Base-by-base conservation (phyloP, 257 asterid genomes). In the Anisodus acutangulus region DNA sequence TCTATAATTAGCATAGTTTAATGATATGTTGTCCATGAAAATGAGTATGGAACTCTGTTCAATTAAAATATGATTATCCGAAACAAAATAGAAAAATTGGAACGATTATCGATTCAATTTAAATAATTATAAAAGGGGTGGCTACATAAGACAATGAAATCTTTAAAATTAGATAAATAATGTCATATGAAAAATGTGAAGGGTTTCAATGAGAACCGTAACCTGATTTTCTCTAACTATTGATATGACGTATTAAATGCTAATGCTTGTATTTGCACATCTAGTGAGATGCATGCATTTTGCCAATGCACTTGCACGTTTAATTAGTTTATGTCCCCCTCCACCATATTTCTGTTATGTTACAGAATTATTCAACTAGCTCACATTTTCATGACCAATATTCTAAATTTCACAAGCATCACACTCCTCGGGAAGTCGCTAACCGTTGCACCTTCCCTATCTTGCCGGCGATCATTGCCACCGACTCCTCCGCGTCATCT, bases 1-100 rank as follows among this genome's bases (percentile, higher is more conserved):
- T 35, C 64, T 78, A 78, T 78, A 53, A 53, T 78, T 78, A 78
- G 64, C 49, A 78, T 53, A 51, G 9, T 26, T 78, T 78, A 78
- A 78, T 78, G 82, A 31, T 53, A 9, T 78, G 4, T 78, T 78
- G 26, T 78, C 82, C 64, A 53, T 31, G 16, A 31, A 26, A 78
- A 26, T 53, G 37, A 76, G 35, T 66, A 13, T 9, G 39, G 9
- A 62, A 31, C 47, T 26, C 57, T 53, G 0, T 13, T 31, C 26
- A 78, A 5, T 13, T 51, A 15, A 51, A 53, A 78, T 26, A 51
- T 17, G 6, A 49, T 22, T 9, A 9, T n/a, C 8, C 43, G 57
- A 43, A 17, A 10, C 15, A 43, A 43, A 43, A 51, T 7, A 2
- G 45, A 51, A 51, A 69, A 41, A 69, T 8, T 31, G 47, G 19